Conservation (phyloP, 768 basidiomycete genomes). For the Leccinellum luteum region DNA sequence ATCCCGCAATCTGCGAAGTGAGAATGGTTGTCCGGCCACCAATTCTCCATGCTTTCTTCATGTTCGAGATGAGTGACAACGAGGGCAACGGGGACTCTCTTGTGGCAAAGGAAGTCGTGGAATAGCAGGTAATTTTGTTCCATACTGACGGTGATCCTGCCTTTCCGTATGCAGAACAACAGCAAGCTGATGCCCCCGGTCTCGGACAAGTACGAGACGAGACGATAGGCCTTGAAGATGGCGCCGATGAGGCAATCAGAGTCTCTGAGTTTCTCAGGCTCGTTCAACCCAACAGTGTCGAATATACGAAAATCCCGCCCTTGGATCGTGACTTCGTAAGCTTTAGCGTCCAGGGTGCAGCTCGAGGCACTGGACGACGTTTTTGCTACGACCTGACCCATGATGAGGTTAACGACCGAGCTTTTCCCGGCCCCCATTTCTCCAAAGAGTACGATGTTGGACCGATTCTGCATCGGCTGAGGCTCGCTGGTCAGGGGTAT, state of each 20-base stretch:
- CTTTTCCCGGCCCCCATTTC: constrained; percentile 39
- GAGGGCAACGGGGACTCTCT: constrained; percentile 31
- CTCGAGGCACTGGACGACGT: constrained; percentile 31
- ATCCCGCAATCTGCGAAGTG: constrained; percentile 25
- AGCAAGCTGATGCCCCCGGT: constrained; percentile 40
- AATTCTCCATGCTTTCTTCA: constrained; percentile 34
- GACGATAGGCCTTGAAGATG: constrained; percentile 32
- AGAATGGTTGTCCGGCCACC: constrained; percentile 32
- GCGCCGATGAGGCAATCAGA: constrained; percentile 27
- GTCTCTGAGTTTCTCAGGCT: constrained; percentile 24
- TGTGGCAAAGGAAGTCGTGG: constrained; percentile 33
- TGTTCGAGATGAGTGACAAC: constrained; percentile 37
- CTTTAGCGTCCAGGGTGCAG: constrained; percentile 33
- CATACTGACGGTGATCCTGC: constrained; percentile 29
- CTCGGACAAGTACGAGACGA: constrained; percentile 31
- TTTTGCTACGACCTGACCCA: constrained; percentile 24
- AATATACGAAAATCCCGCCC: constrained; percentile 27
- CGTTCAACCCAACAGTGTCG: constrained; percentile 35
- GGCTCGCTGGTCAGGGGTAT: constrained; percentile 10
- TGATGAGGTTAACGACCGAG: constrained; percentile 42
- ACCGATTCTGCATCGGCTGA: constrained; percentile 8
- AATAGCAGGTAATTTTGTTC: constrained; percentile 33
- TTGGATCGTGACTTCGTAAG: constrained; percentile 25
- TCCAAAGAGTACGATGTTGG: constrained; percentile 29
- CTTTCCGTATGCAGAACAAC: constrained; percentile 37